Base-by-base conservation (phyloP, 2,329 filamentous ascomycete species). In the Clonostachys chloroleuca region DNA sequence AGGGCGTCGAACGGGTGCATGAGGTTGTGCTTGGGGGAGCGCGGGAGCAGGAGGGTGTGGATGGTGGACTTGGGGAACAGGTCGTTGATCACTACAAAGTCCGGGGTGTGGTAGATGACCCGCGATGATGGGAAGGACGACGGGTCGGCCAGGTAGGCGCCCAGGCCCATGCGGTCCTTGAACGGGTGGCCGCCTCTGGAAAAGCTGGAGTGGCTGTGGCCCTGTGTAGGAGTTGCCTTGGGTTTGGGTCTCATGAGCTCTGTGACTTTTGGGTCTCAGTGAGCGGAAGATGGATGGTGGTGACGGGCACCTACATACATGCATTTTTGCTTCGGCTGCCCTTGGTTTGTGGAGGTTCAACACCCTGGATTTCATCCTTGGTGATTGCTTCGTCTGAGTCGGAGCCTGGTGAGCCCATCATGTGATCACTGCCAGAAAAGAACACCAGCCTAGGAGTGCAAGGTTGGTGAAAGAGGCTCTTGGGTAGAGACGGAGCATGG, bases 41-140 rank as follows among this genome's bases (percentile, higher is more conserved):
- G 86, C 7, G 92, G 89, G 6, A 97, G 81, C n/a, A 97, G 80
- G 4, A 99, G 86, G 2, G 89, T 77, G 69, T 99, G 94, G 5
- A 96, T 75, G 5, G 80, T 83, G 5, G 88, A 81, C 66, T 97
- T 99, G 9, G 94, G 92, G 61, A 83, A 99, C 51, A 83, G 73
- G 69, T 99, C 94, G 56, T 85, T 78, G 63, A 97, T 88, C 17
- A 83, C 78, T 47, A 92, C 87, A 54, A 87, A 90, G 51, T 82
- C 72, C 12, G 81, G 73, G 56, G 81, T 82, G 66, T 86, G 73
- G 56, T 83, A 83, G 54, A 92, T 75, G 17, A 92, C 78, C 9
- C 77, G 69, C 6, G 74, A 77, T 2, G 79, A 59, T 2, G 83
- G 77, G 52, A 82, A 86, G 4, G 76, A 74, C 42, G 78, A 71